Evolutionary conservation across 1,284 basidiomycete species (phyloP).

Genomic region (Cryptococcus jaspeensis): DNA sequence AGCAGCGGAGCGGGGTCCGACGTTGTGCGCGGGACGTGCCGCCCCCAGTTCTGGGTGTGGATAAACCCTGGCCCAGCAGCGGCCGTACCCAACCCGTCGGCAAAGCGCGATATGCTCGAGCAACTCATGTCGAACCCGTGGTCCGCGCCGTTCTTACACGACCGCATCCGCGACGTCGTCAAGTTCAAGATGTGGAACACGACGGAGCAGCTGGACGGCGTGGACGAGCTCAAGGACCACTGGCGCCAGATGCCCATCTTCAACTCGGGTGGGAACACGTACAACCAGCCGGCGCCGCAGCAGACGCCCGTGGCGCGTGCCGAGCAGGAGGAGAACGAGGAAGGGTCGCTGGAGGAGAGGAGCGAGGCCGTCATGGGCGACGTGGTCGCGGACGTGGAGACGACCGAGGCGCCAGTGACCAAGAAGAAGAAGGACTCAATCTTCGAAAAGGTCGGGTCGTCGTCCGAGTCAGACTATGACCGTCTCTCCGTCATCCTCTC

Average conservation of each 20-base stretch:
- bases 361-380: conserved; percentile 32
- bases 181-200: conserved; percentile 89
- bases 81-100: conserved; percentile 68
- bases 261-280: conserved; percentile 71
- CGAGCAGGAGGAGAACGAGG: conserved; percentile 49
- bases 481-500: conserved; percentile 76
- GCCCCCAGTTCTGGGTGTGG: conserved; percentile 83
- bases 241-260: conserved; percentile 70
- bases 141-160: conserved; percentile 79
- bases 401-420: conserved; percentile 28
- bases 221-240: conserved; percentile 71
- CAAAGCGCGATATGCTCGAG: conserved; percentile 65
- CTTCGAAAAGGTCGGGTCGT: conserved; percentile 71
- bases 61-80: conserved; percentile 71
- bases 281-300: conserved; percentile 45
- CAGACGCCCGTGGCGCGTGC: conserved; percentile 27
- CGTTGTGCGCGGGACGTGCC: conserved; percentile 55
- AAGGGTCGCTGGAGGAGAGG: background rate
- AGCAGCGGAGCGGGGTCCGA: conserved; percentile 14
- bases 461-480: conserved; percentile 71
- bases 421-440: conserved; percentile 60
- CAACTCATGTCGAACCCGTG: conserved; percentile 72
- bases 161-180: conserved; percentile 72
- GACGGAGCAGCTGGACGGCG: conserved; percentile 77
- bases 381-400: conserved; percentile 22